Conservation (phyloP, 805 yeast species). For the Saccharomycopsis babjevae region DNA sequence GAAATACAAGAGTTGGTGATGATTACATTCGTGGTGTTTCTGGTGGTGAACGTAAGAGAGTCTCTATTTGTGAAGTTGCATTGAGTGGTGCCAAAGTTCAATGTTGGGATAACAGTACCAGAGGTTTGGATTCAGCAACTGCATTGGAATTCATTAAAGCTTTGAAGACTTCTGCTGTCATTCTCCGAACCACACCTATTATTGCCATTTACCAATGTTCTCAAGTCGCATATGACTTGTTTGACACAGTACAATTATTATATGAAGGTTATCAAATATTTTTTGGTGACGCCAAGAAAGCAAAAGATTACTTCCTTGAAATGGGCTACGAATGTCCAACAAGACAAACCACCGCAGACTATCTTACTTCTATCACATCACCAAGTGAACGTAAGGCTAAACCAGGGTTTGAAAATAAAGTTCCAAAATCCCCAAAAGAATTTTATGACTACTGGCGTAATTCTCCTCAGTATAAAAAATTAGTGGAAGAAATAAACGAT, state of each 20-base stretch:
- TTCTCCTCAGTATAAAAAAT: slow-evolving; percentile 32
- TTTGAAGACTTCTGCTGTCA: slow-evolving; percentile 39
- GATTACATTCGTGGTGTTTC: slow-evolving; percentile 62
- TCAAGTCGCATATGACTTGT: slow-evolving; percentile 44
- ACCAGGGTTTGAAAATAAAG: slow-evolving; percentile 36
- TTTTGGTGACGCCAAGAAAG: slow-evolving; percentile 37
- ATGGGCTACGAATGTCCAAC: slow-evolving; percentile 50
- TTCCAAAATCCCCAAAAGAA: slow-evolving; percentile 44
- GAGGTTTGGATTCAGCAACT: slow-evolving; percentile 57
- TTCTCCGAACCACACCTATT: slow-evolving; percentile 42
- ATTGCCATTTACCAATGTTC: slow-evolving; percentile 54
- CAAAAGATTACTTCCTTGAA: slow-evolving; percentile 37
- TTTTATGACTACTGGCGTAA: slow-evolving; percentile 41
- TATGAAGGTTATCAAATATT: slow-evolving; percentile 49
- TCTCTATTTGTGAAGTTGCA: slow-evolving; percentile 58
- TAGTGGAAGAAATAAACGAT: slow-evolving; percentile 36
- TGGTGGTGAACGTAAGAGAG: slow-evolving; percentile 70
- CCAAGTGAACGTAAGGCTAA: slow-evolving; percentile 39
- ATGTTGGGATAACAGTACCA: slow-evolving; percentile 54
- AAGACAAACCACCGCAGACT: slow-evolving; percentile 53
- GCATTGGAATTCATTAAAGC: slow-evolving; percentile 49
- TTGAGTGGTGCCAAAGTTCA: slow-evolving; percentile 38
- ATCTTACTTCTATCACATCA: slow-evolving; percentile 44
- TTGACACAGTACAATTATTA: slow-evolving; percentile 42
- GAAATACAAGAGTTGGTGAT: slow-evolving; percentile 56